These are phyloP conservation scores for Auxenochlorella protothecoides DNA, from an alignment of 139 green algal genomes.

Conservation along the genomic window DNA sequence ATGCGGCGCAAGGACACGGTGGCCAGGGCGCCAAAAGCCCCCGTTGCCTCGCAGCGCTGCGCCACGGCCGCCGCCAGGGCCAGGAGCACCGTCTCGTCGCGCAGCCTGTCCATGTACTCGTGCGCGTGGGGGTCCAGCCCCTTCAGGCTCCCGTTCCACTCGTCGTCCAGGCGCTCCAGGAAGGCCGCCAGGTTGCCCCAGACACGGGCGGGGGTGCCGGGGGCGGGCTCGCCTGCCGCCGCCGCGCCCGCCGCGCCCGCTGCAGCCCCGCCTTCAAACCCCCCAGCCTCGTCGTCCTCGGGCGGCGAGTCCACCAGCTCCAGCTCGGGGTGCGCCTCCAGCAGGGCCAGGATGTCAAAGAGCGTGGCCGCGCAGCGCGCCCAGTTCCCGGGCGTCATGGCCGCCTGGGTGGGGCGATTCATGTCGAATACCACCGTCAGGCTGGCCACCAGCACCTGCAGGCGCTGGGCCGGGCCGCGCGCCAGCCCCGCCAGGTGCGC, in stretches of 20 bases:
- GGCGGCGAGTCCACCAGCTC: slow-evolving; percentile 52
- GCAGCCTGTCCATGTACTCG: slow-evolving; percentile 88
- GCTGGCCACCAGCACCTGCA: slow-evolving; percentile 64
- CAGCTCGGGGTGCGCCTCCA: slow-evolving; percentile 10
- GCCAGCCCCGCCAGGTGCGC: slow-evolving; percentile 74
- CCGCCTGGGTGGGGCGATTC: slow-evolving; percentile 57
- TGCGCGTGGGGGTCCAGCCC: slow-evolving; percentile 93
- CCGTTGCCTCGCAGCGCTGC: slow-evolving; percentile 12
- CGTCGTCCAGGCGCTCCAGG: slow-evolving; percentile 94
- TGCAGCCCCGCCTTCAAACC: not conserved
- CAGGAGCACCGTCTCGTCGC: slow-evolving; percentile 87
- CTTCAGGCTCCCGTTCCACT: slow-evolving; percentile 95
- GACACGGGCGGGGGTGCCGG: slow-evolving; percentile 34
- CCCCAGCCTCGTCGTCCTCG: slow-evolving; percentile 37
- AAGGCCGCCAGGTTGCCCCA: slow-evolving; percentile 91
- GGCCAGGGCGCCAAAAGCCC: slow-evolving; percentile 23
- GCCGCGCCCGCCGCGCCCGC: not conserved
- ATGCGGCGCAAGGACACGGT: slow-evolving; percentile 67
- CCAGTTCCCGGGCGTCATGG: slow-evolving; percentile 78
- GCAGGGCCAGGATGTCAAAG: slow-evolving; percentile 34
- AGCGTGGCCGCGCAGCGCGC: slow-evolving; percentile 60
- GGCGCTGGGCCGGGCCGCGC: slow-evolving; percentile 68
- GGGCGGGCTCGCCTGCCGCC: not conserved
- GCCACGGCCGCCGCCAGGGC: slow-evolving; percentile 55
- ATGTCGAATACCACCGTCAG: slow-evolving; percentile 93